phyloP scores from a whole-genome alignment of 179 eudicot genomes.

The Gypsophila paniculata region DNA sequence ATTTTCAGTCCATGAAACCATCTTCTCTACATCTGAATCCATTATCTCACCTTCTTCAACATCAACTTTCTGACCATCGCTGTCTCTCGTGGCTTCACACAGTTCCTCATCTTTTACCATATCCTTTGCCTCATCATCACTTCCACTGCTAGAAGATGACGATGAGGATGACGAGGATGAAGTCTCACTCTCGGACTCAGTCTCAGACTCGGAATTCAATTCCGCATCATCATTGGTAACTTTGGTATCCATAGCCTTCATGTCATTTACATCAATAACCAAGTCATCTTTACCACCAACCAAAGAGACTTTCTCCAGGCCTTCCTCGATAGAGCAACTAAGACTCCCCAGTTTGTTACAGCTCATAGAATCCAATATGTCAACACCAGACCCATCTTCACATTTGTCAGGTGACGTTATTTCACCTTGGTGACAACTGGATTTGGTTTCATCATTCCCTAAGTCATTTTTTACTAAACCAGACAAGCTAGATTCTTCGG shows the following conservation, averaged over 20 bases:
- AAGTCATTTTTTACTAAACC: constrained; percentile 8
- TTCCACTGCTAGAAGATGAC: constrained; percentile 46
- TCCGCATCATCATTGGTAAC: constrained; percentile 29
- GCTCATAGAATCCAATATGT: constrained; percentile 13
- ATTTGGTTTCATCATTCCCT: constrained; percentile 17
- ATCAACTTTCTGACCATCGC: constrained; percentile 30
- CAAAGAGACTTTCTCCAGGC: constrained; percentile 54
- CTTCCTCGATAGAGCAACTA: constrained; percentile 49
- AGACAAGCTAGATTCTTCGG: constrained; percentile 10
- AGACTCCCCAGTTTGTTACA: constrained; percentile 27
- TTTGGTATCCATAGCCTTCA: constrained; percentile 14
- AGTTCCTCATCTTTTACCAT: constrained; percentile 18
- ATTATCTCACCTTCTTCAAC: constrained; percentile 75
- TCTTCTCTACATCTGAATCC: constrained; percentile 50
- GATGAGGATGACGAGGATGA: constrained; percentile 31
- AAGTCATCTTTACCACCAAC: constrained; percentile 22
- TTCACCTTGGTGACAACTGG: constrained; percentile 17
- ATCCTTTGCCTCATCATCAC: constrained; percentile 34
- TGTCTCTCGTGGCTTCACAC: constrained; percentile 21
- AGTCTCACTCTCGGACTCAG: constrained; percentile 29
- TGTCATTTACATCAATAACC: constrained; percentile 21
- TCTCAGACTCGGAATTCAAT: constrained; percentile 26
- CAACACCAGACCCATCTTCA: constrained; percentile 20
- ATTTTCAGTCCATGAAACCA: constrained; percentile 51
- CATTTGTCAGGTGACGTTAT: constrained; percentile 5